A percentile compares a stretch with the other conserved stretches of the same genome.
Conservation (phyloP, 2,329 filamentous ascomycete species). For the Colletotrichum sp. region DNA sequence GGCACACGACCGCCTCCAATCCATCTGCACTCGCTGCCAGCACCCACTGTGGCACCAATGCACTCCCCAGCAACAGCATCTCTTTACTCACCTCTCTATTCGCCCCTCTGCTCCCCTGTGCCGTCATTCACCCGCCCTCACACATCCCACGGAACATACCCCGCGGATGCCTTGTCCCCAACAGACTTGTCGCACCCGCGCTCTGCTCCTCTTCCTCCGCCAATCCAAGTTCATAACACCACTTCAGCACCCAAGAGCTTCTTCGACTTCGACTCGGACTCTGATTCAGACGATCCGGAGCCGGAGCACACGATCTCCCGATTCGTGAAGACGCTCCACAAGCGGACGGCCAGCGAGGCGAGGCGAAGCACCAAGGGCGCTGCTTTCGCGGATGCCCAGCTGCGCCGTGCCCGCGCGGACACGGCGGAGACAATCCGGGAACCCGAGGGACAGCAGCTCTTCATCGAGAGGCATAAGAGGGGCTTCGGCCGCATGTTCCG, state of each 20-base stretch:
- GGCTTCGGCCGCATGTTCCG: conserved; percentile 25
- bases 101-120: conserved; percentile 4
- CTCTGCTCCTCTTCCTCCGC: conserved; percentile 16
- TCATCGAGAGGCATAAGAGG: conserved; percentile 10
- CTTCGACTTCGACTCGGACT: conserved; percentile 24
- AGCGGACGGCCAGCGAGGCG: conserved; percentile 15
- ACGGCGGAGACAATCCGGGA: conserved; percentile 7
- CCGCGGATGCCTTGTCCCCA: background rate
- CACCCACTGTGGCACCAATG: background rate
- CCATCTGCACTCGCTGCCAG: conserved; percentile 18
- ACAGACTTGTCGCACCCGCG: conserved; percentile 18
- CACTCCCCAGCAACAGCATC: conserved; percentile 13
- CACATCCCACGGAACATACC: conserved; percentile 4
- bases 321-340: conserved; percentile 21
- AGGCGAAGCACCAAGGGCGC: conserved; percentile 12
- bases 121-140: conserved; percentile 15
- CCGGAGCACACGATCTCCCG: conserved; percentile 15
- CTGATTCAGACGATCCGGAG: conserved; percentile 15
- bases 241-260: conserved; percentile 11
- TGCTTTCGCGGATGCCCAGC: conserved; percentile 14
- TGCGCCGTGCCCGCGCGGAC: conserved; percentile 14
- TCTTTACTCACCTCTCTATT: conserved; percentile 15
- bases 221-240: background rate
- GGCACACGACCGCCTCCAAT: conserved; percentile 18
- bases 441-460: conserved; percentile 8